Evolutionary conservation across 371 early-diverging fungal genomes (phyloP).

Genomic region (Haplosporangium sp.): DNA sequence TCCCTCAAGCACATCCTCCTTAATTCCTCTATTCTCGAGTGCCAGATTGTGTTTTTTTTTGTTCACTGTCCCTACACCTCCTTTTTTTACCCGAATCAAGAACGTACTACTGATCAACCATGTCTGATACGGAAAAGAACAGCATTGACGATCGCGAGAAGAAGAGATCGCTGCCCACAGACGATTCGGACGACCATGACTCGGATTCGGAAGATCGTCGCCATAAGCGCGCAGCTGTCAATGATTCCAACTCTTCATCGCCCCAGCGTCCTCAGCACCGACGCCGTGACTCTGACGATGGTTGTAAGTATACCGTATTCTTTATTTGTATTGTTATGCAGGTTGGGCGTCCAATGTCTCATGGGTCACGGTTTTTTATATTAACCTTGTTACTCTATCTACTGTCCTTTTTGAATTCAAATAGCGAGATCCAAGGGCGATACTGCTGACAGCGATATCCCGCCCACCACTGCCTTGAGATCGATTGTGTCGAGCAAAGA

Average conservation of each 20-base stretch:
- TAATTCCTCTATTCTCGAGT: neutral
- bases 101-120: constrained; percentile 13
- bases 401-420: neutral
- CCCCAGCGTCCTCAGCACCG: constrained; percentile 56
- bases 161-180: constrained; percentile 52
- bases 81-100: neutral
- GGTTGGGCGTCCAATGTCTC: neutral
- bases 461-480: constrained; percentile 65
- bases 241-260: constrained; percentile 53
- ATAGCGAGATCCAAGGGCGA: constrained; percentile 31
- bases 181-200: constrained; percentile 53
- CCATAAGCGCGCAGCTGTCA: constrained; percentile 54
- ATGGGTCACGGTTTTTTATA: neutral
- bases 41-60: constrained; percentile 5
- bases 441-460: constrained; percentile 40
- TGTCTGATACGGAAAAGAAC: constrained; percentile 54
- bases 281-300: constrained; percentile 54
- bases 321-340: neutral
- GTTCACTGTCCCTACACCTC: neutral
- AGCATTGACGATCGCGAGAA: constrained; percentile 50
- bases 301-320: constrained; percentile 23
- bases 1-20: constrained; percentile 15
- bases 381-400: neutral
- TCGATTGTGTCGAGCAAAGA: constrained; percentile 85
- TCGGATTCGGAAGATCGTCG: constrained; percentile 53